Conservation (phyloP, 2,329 filamentous ascomycete genomes). For the Tothia fuscella region DNA sequence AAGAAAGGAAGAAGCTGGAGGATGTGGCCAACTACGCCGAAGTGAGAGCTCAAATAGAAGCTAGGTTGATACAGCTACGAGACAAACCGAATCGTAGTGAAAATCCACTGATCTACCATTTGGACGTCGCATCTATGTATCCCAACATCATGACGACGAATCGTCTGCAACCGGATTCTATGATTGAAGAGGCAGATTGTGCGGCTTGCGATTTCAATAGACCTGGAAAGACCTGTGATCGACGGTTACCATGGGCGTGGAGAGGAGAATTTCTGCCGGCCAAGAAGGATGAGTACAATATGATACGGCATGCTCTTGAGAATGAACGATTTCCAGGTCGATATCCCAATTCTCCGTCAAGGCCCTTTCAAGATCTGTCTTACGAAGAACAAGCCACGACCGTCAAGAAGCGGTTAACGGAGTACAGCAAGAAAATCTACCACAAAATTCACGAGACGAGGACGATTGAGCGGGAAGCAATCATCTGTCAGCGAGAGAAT, state of each 20-base stretch:
- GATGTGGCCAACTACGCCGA: constrained; percentile 40
- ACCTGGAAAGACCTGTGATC: constrained; percentile 92
- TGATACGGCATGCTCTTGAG: constrained; percentile 84
- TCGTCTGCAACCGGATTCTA: constrained; percentile 92
- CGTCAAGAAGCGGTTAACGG: constrained; percentile 75
- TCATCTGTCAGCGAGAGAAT: constrained; percentile 96
- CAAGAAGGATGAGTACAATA: constrained; percentile 97
- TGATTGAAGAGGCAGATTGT: constrained; percentile 93
- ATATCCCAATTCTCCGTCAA: constrained; percentile 53
- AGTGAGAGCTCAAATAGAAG: constrained; percentile 69
- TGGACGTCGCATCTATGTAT: constrained; percentile 99
- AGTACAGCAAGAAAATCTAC: constrained; percentile 97
- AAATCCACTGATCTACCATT: constrained; percentile 84
- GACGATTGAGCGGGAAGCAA: constrained; percentile 86
- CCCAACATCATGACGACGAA: constrained; percentile 99
- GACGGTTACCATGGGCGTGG: constrained; percentile 93
- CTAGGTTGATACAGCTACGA: constrained; percentile 59
- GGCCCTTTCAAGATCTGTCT: constrained; percentile 70
- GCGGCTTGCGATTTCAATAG: constrained; percentile 97
- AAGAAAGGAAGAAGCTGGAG: constrained; percentile 41
- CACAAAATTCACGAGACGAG: constrained; percentile 97
- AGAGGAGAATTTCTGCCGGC: constrained; percentile 93
- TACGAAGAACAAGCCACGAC: constrained; percentile 70
- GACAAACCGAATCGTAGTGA: constrained; percentile 75
- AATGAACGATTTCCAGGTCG: constrained; percentile 87